These are phyloP conservation scores for Ceratocystis diversiconidia DNA, from an alignment of 2,329 filamentous ascomycete species.

Conservation along the genomic window DNA sequence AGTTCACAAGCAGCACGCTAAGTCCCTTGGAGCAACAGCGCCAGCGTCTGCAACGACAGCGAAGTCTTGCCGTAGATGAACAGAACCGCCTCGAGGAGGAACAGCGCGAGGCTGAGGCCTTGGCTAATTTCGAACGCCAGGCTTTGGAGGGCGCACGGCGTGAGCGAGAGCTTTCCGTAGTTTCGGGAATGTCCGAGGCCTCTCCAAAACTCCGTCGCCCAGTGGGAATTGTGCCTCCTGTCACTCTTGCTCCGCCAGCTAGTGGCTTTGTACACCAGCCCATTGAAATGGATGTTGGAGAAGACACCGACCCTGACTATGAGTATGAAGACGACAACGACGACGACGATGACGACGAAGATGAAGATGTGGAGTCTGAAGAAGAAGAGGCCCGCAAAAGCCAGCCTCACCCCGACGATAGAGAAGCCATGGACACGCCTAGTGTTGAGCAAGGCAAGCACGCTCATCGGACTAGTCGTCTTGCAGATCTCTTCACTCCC, in stretches of 20 bases:
- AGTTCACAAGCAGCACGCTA: conserved; percentile 39
- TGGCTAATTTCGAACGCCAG: conserved; percentile 13
- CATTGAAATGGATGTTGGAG: conserved; percentile 12
- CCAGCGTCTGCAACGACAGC: conserved; percentile 13
- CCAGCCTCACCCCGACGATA: not conserved
- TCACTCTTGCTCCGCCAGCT: conserved; percentile 10
- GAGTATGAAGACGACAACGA: conserved; percentile 6
- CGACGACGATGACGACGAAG: not conserved
- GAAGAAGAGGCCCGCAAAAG: not conserved
- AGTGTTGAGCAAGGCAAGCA: not conserved
- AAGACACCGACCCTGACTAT: conserved; percentile 14
- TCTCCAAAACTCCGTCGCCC: not conserved
- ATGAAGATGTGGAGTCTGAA: conserved; percentile 7
- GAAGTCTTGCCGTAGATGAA: conserved; percentile 1
- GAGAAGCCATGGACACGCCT: not conserved
- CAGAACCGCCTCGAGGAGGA: not conserved
- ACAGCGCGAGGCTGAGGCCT: conserved; percentile 8
- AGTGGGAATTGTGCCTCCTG: conserved; percentile 14
- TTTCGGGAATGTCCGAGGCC: not conserved
- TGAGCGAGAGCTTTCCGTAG: conserved; percentile 12
- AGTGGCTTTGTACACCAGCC: conserved; percentile 17
- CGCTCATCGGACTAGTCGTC: not conserved
- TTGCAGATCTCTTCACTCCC: conserved; percentile 14
- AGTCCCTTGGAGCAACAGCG: conserved; percentile 32
- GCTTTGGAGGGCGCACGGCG: conserved; percentile 18